Conservation (phyloP, 176 grass and related monocot species). For the Echinochloa phyllopogon region DNA sequence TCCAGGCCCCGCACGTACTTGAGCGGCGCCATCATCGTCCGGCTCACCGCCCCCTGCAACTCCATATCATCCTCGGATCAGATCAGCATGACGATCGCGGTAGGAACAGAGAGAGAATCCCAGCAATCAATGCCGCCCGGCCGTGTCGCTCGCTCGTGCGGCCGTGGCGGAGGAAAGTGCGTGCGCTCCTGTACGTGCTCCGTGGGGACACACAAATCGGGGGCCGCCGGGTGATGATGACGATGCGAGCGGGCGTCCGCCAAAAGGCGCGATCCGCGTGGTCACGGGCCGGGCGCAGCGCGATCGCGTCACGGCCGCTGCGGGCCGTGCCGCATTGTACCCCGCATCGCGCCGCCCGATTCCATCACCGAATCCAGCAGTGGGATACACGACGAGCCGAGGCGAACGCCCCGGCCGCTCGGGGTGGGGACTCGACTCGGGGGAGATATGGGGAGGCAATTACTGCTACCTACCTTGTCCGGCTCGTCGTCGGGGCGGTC, state of each 20-base stretch:
- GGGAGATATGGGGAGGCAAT: not conserved
- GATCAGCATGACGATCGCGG: too few relatives aligned
- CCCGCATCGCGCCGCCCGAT: not conserved
- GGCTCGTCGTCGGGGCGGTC: slow-evolving; percentile 41
- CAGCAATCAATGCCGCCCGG: slow-evolving; percentile 1
- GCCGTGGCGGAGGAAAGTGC: not conserved
- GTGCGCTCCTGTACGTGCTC: not conserved
- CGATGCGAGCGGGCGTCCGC: not conserved
- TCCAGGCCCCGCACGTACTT: slow-evolving; percentile 76
- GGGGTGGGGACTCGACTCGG: too few relatives aligned
- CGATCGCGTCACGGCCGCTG: slow-evolving; percentile 38
- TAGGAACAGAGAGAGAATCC: too few relatives aligned
- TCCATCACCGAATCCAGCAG: slow-evolving; percentile 68
- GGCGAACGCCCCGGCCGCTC: not conserved
- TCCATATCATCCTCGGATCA: too few relatives aligned
- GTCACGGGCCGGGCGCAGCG: slow-evolving; percentile 45
- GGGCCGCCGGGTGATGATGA: not conserved
- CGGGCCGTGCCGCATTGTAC: slow-evolving; percentile 36
- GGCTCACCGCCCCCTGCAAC: too few relatives aligned
- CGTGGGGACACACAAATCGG: slow-evolving; percentile 28
- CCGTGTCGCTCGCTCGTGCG: not conserved
- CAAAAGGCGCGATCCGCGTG: slow-evolving; percentile 45
- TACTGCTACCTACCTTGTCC: slow-evolving; percentile 64
- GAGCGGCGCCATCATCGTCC: slow-evolving; percentile 68
- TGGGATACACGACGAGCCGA: slow-evolving; percentile 44